Evolutionary conservation across 179 eudicot genomes (phyloP), one percentile per base, ranked within the genome.

Genomic region (Drosera spatulata): DNA sequence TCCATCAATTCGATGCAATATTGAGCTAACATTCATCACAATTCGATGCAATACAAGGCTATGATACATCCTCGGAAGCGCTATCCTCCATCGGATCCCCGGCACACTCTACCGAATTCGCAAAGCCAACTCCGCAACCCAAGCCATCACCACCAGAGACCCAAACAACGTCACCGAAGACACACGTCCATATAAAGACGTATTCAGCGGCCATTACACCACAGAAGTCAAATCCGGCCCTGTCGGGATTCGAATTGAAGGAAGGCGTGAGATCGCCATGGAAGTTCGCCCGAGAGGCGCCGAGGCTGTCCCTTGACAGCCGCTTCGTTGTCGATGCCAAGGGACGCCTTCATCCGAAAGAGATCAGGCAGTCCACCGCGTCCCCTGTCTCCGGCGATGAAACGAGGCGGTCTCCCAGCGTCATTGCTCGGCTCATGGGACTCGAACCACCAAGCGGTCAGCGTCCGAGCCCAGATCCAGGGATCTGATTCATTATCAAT

Each of bases 381-480:
- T 22, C 33, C 33, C 33, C 33, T 22, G 33, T 9, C 40, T 12
- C 6, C 52, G 59, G 60, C 50, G 84, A 76, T 3, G 82, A 75
- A 47, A 71, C 76, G 52, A 76, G 80, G 7, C 75, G 87, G 8
- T 86, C 91, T 0, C 85, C 99, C 3, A 90, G 97, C 41, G 95
- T 94, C 56, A 79, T 94, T 39, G 99, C 97, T 7, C 74, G 94
- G 55, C 85, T 94, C 7, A 85, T 94, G 99, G 47, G 66, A 5
- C 39, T 62, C 4, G 66, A 62, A 10, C 58, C 41, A 10, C 10
- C 39, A 42, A 22, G 33, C 33, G 99, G 72, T 94, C 97, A 3
- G 83, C 95, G 3, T 94, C 97, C 0, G 97, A 94, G 66, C 87
- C 97, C 2, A 66, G 99, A 70, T 78, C 99, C 3, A 73, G 84